A percentile compares a stretch with the other conserved stretches of the same genome.
Conservation (phyloP, 768 basidiomycete species). For the Kwoniella bestiolae region DNA sequence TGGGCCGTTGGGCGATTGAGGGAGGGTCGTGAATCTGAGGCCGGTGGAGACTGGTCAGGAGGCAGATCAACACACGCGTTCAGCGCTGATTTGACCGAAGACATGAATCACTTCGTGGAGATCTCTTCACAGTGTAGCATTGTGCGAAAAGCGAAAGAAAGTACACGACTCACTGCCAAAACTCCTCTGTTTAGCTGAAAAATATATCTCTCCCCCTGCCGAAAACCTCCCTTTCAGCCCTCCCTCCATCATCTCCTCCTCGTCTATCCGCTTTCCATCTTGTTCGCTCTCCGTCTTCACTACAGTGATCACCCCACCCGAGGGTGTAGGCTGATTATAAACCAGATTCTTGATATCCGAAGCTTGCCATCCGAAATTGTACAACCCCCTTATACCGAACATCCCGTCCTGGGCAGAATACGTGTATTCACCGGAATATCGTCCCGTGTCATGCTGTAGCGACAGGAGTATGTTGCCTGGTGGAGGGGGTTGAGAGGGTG, state of each 20-base stretch:
- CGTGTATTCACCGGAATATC: conserved; percentile 91
- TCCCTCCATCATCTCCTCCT: conserved; percentile 89
- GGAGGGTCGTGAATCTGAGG: conserved; percentile 86
- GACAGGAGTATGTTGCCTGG: conserved; percentile 69
- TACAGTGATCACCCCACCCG: not conserved
- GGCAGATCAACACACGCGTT: too few species aligned
- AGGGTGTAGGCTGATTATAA: conserved; percentile 2
- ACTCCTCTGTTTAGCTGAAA: conserved; percentile 89
- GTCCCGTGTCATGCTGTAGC: conserved; percentile 87
- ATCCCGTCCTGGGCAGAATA: conserved; percentile 94
- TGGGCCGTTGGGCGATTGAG: conserved; percentile 62
- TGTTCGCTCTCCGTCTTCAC: conserved; percentile 43
- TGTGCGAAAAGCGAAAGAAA: not conserved
- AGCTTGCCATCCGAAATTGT: conserved; percentile 82
- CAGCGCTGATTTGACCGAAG: too few species aligned
- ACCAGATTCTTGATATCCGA: conserved; percentile 25
- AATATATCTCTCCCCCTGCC: conserved; percentile 89
- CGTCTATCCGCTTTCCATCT: conserved; percentile 78
- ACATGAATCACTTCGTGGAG: too few species aligned
- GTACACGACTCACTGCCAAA: conserved; percentile 72
- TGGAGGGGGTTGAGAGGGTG: conserved; percentile 58
- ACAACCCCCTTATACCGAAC: conserved; percentile 84
- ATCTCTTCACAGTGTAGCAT: too few species aligned
- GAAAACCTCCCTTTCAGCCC: conserved; percentile 89
- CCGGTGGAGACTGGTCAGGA: conserved; percentile 77